These are phyloP conservation scores for Omphalotus olearius DNA, from an alignment of 1,284 basidiomycete genomes.

Conservation along the genomic window DNA sequence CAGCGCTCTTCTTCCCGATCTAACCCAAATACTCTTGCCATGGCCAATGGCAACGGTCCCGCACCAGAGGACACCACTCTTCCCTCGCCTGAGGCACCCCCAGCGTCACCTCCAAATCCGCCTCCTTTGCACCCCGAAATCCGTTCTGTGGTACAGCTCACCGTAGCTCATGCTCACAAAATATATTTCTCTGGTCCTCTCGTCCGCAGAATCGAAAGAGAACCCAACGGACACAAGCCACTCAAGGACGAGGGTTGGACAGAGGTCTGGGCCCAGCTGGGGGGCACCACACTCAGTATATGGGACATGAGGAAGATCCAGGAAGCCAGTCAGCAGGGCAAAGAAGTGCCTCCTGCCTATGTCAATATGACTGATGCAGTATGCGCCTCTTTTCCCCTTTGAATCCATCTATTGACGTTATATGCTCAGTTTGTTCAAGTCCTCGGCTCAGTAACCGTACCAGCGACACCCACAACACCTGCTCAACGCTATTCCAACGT, in stretches of 20 bases:
- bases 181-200: slow-evolving; percentile 82
- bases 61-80: background rate
- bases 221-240: slow-evolving; percentile 70
- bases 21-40: background rate
- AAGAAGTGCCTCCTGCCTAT: slow-evolving; percentile 82
- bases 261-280: slow-evolving; percentile 91
- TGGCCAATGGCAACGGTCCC: background rate
- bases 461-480: slow-evolving; percentile 23
- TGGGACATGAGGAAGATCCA: slow-evolving; percentile 88
- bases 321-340: slow-evolving; percentile 74
- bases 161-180: slow-evolving; percentile 69
- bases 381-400: slow-evolving; percentile 29
- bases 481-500: slow-evolving; percentile 70
- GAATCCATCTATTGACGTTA: slow-evolving; percentile 11
- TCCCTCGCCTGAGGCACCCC: background rate
- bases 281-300: slow-evolving; percentile 87
- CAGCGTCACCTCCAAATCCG: background rate
- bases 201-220: slow-evolving; percentile 67
- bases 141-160: slow-evolving; percentile 66
- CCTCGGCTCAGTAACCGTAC: slow-evolving; percentile 63
- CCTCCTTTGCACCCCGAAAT: slow-evolving; percentile 70
- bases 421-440: slow-evolving; percentile 62
- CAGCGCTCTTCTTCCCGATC: background rate
- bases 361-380: slow-evolving; percentile 87
- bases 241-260: slow-evolving; percentile 82